Percentiles rank a stretch among this genome's conserved stretches.
Evolutionary conservation across 441 rosid species (phyloP).

Genomic region (Populus hybrid): DNA sequence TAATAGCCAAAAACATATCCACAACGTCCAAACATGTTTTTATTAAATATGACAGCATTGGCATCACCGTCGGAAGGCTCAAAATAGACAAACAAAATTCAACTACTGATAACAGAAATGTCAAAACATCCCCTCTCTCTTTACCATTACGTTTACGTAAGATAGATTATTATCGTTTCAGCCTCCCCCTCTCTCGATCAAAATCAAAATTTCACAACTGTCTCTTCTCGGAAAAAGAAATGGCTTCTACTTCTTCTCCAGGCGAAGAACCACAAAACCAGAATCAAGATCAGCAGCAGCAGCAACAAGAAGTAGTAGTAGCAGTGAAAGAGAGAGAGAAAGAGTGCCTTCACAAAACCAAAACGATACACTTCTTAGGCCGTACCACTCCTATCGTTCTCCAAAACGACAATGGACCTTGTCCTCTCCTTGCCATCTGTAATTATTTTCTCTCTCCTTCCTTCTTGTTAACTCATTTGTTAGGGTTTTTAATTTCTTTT

Average conservation of each 20-base stretch:
- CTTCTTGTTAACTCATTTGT: conserved; percentile 10
- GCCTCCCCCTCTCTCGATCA: not conserved
- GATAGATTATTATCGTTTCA: not conserved
- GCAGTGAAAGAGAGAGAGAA: conserved; percentile 18
- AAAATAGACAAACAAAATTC: not conserved
- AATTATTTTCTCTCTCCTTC: conserved; percentile 42
- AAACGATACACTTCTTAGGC: conserved; percentile 80
- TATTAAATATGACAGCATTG: not conserved
- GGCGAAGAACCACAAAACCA: conserved; percentile 31
- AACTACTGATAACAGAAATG: not conserved
- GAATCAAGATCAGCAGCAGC: conserved; percentile 6
- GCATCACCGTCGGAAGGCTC: not conserved
- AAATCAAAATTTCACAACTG: not conserved
- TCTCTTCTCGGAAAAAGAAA: not conserved
- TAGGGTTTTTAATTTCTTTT: not conserved
- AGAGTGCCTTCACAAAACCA: conserved; percentile 71
- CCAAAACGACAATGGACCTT: conserved; percentile 98
- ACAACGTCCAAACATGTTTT: not conserved
- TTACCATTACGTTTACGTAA: too few relatives aligned
- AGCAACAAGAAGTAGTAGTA: conserved; percentile 21
- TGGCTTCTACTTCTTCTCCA: conserved; percentile 15
- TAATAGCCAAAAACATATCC: not conserved
- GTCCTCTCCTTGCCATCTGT: conserved; percentile 97
- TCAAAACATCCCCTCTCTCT: not conserved
- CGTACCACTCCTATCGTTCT: conserved; percentile 84